Percentiles rank a stretch among this genome's conserved stretches.
phyloP scores from a whole-genome alignment of 176 grass and related monocot genomes.

The Dactylis glomerata region DNA sequence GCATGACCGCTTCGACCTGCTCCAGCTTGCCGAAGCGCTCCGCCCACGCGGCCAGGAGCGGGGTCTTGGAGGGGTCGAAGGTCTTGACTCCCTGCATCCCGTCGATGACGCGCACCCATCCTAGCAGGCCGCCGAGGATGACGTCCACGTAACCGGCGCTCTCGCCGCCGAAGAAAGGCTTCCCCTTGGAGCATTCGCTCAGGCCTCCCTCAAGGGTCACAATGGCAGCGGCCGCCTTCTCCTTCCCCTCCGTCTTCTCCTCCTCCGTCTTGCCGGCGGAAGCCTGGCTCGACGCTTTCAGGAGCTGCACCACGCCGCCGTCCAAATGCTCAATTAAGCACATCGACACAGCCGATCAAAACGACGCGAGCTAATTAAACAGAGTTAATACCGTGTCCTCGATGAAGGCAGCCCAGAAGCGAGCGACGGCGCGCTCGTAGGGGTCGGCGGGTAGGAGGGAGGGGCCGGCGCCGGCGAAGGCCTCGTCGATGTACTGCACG shows the following conservation, averaged over 20 bases:
- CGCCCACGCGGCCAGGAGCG: neutral
- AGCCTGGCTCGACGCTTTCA: neutral
- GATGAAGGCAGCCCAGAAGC: neutral
- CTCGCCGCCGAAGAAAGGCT: neutral
- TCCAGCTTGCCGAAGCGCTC: neutral
- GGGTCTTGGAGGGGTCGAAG: neutral
- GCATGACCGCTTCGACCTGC: neutral
- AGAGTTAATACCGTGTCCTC: neutral
- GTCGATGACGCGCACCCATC: neutral
- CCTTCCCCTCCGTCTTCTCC: neutral
- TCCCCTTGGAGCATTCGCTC: neutral
- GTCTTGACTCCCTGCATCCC: neutral
- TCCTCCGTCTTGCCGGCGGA: neutral
- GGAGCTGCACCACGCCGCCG: neutral
- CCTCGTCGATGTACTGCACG: constrained; percentile 5
- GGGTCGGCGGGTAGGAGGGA: neutral
- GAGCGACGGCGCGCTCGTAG: neutral
- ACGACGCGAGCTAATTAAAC: neutral
- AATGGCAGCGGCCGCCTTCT: neutral
- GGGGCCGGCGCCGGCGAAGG: neutral
- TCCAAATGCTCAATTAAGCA: neutral
- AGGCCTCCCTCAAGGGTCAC: neutral
- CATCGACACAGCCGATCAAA: neutral
- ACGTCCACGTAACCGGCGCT: neutral
- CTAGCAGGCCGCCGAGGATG: neutral